Conservation (phyloP, 176 grass and related monocot species). For the Oryza meyeriana region DNA sequence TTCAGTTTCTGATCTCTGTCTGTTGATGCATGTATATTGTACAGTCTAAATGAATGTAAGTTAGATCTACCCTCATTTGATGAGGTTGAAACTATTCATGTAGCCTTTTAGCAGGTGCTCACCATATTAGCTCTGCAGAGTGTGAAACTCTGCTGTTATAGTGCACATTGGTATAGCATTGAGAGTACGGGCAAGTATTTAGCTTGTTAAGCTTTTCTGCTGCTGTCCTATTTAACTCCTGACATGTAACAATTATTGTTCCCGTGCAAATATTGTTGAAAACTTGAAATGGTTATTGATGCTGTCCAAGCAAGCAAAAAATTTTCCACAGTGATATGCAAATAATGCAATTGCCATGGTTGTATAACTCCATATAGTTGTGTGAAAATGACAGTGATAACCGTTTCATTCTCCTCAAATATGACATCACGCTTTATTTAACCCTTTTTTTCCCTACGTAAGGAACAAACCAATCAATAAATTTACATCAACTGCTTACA, state of each 20-base stretch:
- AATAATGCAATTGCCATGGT: background rate
- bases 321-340: background rate
- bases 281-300: background rate
- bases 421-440: background rate
- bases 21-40: constrained; percentile 24
- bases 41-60: constrained; percentile 14
- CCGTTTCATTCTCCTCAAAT: background rate
- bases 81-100: background rate
- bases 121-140: background rate
- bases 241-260: background rate
- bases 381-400: background rate
- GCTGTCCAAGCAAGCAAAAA: background rate
- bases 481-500: background rate
- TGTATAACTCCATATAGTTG: background rate
- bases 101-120: background rate
- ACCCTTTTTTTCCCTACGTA: background rate
- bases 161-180: background rate
- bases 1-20: background rate
- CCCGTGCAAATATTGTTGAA: background rate
- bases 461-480: background rate
- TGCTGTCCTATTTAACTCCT: background rate
- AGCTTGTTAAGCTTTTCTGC: too few relatives aligned
- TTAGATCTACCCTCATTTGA: background rate
- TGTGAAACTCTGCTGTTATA: background rate
- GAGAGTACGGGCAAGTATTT: background rate